Conservation (phyloP, 495 filamentous ascomycete genomes). For the Penicillium coprophilum region DNA sequence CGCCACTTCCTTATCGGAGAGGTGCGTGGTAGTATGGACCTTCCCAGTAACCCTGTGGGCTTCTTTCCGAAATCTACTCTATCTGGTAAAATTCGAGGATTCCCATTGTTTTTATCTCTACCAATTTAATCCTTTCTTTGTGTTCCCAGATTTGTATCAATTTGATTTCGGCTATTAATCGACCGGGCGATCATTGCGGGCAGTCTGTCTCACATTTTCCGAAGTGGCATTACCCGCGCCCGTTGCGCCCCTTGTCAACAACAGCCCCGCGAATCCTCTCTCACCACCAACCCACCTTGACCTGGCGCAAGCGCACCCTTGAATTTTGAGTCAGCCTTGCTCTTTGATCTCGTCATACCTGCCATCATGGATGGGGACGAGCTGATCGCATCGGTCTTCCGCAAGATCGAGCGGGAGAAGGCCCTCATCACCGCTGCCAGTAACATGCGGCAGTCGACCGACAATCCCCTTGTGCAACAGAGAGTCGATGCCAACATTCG, state of each 20-base stretch:
- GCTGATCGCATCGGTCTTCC: constrained; percentile 80
- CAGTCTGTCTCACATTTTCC: constrained; percentile 30
- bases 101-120: neutral
- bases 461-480: constrained; percentile 85
- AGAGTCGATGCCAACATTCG: constrained; percentile 89
- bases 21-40: constrained; percentile 2
- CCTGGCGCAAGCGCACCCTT: constrained; percentile 13
- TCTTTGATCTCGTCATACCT: constrained; percentile 18
- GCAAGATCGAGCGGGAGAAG: constrained; percentile 98
- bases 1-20: constrained; percentile 10
- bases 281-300: constrained; percentile 21
- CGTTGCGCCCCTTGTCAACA: constrained; percentile 40
- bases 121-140: neutral
- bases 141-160: neutral
- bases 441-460: constrained; percentile 90
- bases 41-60: neutral
- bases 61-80: neutral
- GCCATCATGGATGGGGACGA: constrained; percentile 63
- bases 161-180: neutral
- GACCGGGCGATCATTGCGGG: constrained; percentile 8
- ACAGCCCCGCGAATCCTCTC: constrained; percentile 42
- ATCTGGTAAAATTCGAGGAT: neutral
- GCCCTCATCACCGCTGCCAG: constrained; percentile 91
- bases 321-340: constrained; percentile 8
- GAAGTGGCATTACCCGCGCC: constrained; percentile 36